These are phyloP conservation scores for Tetracladium setigerum DNA, from an alignment of 495 filamentous ascomycete species.

Conservation along the genomic window DNA sequence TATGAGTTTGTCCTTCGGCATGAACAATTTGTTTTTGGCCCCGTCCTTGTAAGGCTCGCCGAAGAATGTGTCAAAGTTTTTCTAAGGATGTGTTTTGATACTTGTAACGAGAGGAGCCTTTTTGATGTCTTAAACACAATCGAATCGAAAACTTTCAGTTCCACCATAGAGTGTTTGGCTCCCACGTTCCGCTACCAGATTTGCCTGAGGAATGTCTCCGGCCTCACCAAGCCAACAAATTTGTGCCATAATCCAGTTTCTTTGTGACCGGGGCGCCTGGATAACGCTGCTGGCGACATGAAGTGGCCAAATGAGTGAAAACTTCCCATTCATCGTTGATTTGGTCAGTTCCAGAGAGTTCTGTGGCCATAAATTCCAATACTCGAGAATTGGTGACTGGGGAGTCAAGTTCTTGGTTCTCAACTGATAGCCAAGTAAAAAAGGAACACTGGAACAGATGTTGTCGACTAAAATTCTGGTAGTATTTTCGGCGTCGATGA, in stretches of 20 bases:
- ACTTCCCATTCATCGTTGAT: background rate
- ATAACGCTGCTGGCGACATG: background rate
- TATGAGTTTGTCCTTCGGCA: too few species aligned
- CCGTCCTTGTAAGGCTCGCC: too few species aligned
- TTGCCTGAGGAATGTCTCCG: conserved; percentile 6
- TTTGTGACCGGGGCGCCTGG: background rate
- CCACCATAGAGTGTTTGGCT: conserved; percentile 8
- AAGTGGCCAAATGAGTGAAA: conserved; percentile 11
- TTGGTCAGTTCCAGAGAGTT: background rate
- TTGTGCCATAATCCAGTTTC: conserved; percentile 6
- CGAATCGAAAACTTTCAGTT: conserved; percentile 4
- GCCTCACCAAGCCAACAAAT: conserved; percentile 1
- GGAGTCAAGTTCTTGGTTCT: conserved; percentile 1
- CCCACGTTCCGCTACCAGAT: background rate
- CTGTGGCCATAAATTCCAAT: background rate
- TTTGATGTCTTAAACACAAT: conserved; percentile 12
- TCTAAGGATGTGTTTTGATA: too few species aligned
- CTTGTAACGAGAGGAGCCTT: too few species aligned
- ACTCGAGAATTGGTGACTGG: background rate
- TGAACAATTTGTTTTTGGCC: too few species aligned
- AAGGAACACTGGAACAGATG: conserved; percentile 9
- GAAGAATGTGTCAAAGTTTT: too few species aligned
- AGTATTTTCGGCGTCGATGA: background rate
- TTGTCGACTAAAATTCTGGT: conserved; percentile 3
- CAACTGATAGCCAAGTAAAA: conserved; percentile 5